phyloP scores from a whole-genome alignment of 2,329 filamentous ascomycete genomes.

The Knufia petricola region DNA sequence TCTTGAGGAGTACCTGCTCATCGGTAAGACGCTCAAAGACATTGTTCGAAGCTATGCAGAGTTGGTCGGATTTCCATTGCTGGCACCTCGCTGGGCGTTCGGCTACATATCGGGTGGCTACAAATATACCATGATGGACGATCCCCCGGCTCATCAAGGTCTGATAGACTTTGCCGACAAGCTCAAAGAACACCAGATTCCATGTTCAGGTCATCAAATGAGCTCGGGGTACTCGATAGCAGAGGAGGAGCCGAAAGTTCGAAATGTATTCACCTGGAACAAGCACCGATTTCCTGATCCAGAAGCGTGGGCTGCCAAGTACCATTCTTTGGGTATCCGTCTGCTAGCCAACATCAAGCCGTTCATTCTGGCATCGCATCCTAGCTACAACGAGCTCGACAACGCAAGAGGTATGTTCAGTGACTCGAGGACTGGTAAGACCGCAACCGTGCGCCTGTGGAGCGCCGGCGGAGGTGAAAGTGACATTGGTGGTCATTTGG shows the following conservation, averaged over 20 bases:
- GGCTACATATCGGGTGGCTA: slow-evolving; percentile 62
- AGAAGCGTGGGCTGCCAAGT: slow-evolving; percentile 51
- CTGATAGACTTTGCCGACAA: slow-evolving; percentile 53
- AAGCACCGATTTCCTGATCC: slow-evolving; percentile 60
- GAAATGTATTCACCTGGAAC: slow-evolving; percentile 67
- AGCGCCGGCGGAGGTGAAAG: slow-evolving; percentile 62
- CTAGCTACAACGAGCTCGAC: slow-evolving; percentile 54
- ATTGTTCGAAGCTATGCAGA: slow-evolving; percentile 58
- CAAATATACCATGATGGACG: slow-evolving; percentile 51
- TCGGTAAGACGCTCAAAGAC: slow-evolving; percentile 57
- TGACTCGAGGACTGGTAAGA: slow-evolving; percentile 44
- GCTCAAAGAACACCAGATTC: slow-evolving; percentile 55
- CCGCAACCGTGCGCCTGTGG: slow-evolving; percentile 57
- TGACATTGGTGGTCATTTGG: slow-evolving; percentile 60
- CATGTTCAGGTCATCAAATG: slow-evolving; percentile 64
- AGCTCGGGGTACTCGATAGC: slow-evolving; percentile 62
- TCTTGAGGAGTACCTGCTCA: slow-evolving; percentile 60
- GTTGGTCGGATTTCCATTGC: slow-evolving; percentile 56
- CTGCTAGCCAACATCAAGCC: slow-evolving; percentile 65
- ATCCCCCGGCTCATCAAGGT: slow-evolving; percentile 46
- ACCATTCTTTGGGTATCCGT: slow-evolving; percentile 55
- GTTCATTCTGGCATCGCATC: slow-evolving; percentile 58
- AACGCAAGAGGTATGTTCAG: slow-evolving; percentile 53
- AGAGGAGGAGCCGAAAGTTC: slow-evolving; percentile 56
- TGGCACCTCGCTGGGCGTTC: slow-evolving; percentile 63